Evolutionary conservation across 768 basidiomycete genomes (phyloP).

Genomic region (Dioszegia crocea): DNA sequence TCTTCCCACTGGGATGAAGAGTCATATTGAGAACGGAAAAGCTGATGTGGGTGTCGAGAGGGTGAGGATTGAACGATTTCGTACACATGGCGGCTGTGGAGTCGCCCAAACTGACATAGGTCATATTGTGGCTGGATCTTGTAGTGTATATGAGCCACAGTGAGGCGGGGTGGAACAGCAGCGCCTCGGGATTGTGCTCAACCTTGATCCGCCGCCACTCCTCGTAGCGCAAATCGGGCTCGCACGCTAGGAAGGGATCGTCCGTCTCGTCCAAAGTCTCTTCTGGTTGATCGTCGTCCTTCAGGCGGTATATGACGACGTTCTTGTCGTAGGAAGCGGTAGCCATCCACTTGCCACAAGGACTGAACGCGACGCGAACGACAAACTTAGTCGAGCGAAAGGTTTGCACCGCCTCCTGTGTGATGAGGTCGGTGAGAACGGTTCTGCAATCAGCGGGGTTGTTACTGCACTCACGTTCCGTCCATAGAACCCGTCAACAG

Average conservation of each 20-base stretch:
- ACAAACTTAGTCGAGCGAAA: slow-evolving; percentile 44
- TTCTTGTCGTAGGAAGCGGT: slow-evolving; percentile 45
- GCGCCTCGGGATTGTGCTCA: slow-evolving; percentile 42
- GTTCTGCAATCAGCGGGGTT: slow-evolving; percentile 22
- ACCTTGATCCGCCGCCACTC: slow-evolving; percentile 29
- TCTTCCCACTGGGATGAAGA: slow-evolving; percentile 37
- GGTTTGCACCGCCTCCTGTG: slow-evolving; percentile 33
- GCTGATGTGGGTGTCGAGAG: slow-evolving; percentile 45
- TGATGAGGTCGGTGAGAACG: slow-evolving; percentile 45
- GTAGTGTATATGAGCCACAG: slow-evolving; percentile 34
- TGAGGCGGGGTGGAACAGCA: slow-evolving; percentile 37
- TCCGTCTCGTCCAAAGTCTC: slow-evolving; percentile 39
- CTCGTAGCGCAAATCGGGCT: slow-evolving; percentile 34
- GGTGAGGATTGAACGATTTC: slow-evolving; percentile 48
- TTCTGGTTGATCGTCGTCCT: slow-evolving; percentile 14
- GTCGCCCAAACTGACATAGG: slow-evolving; percentile 15
- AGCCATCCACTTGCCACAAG: slow-evolving; percentile 26
- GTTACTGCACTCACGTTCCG: slow-evolving; percentile 39
- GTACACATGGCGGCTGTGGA: not conserved
- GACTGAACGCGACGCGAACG: slow-evolving; percentile 31
- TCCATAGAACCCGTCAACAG: slow-evolving; percentile 47
- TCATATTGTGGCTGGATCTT: slow-evolving; percentile 17
- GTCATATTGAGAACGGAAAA: slow-evolving; percentile 46
- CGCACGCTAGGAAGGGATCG: slow-evolving; percentile 31
- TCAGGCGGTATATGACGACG: slow-evolving; percentile 30